Conservation (phyloP, 1,284 basidiomycete genomes). For the Stereum hirsutum region DNA sequence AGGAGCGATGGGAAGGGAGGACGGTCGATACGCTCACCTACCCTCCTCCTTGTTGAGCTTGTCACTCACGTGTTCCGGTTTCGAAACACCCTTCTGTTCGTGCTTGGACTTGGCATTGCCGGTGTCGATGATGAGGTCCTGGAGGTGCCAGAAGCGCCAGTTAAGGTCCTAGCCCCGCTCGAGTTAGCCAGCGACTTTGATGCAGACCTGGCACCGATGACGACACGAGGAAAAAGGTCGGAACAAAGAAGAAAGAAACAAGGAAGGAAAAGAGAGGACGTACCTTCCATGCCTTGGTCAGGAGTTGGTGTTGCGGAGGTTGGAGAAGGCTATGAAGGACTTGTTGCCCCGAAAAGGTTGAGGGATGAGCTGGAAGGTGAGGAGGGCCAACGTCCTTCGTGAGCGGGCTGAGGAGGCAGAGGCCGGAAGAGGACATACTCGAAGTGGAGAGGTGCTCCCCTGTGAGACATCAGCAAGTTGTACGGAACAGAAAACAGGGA, state of each 20-base stretch:
- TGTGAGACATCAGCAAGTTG: too few relatives aligned
- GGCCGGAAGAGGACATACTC: too few relatives aligned
- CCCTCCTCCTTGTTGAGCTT: conserved; percentile 84
- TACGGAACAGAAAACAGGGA: too few relatives aligned
- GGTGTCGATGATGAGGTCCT: conserved; percentile 78
- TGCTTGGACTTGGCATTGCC: conserved; percentile 80
- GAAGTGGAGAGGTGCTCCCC: too few relatives aligned
- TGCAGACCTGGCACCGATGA: conserved; percentile 69
- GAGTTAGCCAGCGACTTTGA: conserved; percentile 77
- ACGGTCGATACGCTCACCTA: conserved; percentile 49
- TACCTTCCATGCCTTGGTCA: conserved; percentile 84
- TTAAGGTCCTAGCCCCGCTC: conserved; percentile 82
- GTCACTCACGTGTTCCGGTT: conserved; percentile 77
- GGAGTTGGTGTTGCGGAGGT: conserved; percentile 73
- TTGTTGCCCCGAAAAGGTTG: conserved; percentile 61
- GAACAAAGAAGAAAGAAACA: not conserved
- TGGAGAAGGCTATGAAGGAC: conserved; percentile 83
- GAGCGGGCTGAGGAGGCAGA: conserved; percentile 12
- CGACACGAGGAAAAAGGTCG: not conserved
- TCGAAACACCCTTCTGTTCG: conserved; percentile 79
- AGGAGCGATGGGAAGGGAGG: not conserved
- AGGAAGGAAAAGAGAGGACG: conserved; percentile 9
- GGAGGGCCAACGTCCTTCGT: conserved; percentile 13
- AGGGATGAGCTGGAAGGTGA: conserved; percentile 14
- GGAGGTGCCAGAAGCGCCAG: conserved; percentile 83